Base-by-base conservation (phyloP, 805 yeast species). In the Suhomyces canberraensis region DNA sequence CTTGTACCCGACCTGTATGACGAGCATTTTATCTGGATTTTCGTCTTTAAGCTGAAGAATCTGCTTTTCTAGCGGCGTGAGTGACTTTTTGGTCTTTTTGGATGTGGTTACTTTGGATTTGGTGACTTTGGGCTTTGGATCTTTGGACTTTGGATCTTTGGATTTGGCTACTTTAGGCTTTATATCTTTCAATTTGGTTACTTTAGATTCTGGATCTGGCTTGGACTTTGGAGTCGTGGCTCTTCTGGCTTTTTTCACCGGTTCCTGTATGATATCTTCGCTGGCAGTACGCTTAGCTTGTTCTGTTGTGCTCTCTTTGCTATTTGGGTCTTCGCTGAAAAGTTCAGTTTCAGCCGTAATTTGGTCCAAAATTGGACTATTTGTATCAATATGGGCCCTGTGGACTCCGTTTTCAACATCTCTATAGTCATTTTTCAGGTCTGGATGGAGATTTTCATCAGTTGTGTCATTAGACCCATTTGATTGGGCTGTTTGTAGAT, bases 1-100 rank as follows among this genome's bases (percentile, higher is more conserved):
- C 58, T 88, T 89, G 63, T 91, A 93, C 0, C 98, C 98, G 3
- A 86, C 95, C 55, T 93, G 93, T 17, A 91, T 71, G 0, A 93
- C 80, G 7, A 93, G 64, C 1, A 93, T 47, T 35, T 85, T 85
- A 46, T 87, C 95, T 35, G 52, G 52, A 52, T 91, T 64, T 2
- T 59, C 50, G 4, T 58, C 46, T 51, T 89, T 89, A 35, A 93
- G 61, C 3, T 79, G 81, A 19, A 79, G 64, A 41, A 80, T 79
- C 58, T 90, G 97, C 42, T 73, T 75, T 47, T 89, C 97, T 25
- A 90, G 59, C 0, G 97, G 96, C 0, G 95, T 68, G 25, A 65
- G 39, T 33, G 50, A 35, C 21, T 37, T 37, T 8, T 29, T 26
- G 11, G 32, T 29, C 17, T 27, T 38, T 28, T 41, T 35, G 2